A percentile compares a stretch with the other conserved stretches of the same genome.
Evolutionary conservation across 2,329 filamentous ascomycete species (phyloP).

Genomic region (Xylaria sp.): DNA sequence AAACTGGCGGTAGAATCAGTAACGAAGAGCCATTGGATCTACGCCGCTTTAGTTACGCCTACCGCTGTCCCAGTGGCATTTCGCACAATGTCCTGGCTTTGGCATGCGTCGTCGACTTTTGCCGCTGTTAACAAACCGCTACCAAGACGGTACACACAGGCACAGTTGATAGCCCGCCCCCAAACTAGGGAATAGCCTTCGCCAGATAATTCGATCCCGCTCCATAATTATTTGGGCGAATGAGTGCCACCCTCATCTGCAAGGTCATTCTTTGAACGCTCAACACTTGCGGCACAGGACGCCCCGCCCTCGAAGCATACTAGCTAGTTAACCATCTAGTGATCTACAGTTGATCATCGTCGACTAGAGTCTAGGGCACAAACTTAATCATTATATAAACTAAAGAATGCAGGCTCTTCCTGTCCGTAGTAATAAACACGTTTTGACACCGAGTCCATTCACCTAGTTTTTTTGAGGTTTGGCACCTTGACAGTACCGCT

Average conservation of each 20-base stretch:
- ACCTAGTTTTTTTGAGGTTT: constrained; percentile 1
- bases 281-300: constrained; percentile 3
- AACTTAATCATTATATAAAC: background rate
- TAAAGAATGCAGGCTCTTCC: background rate
- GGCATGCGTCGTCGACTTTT: constrained; percentile 21
- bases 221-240: constrained; percentile 14
- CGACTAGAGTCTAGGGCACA: background rate
- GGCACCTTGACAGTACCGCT: constrained; percentile 1
- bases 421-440: constrained; percentile 22
- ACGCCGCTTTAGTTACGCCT: constrained; percentile 12
- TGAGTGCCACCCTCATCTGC: constrained; percentile 7
- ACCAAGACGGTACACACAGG: background rate
- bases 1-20: constrained; percentile 15
- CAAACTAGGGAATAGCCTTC: constrained; percentile 21
- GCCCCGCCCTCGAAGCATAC: constrained; percentile 15
- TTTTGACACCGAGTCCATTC: constrained; percentile 1
- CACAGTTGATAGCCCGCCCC: constrained; percentile 6
- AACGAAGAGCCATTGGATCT: constrained; percentile 10
- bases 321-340: constrained; percentile 2
- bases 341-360: constrained; percentile 13
- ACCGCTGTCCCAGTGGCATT: constrained; percentile 22
- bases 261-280: constrained; percentile 10
- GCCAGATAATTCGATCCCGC: constrained; percentile 14
- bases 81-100: constrained; percentile 19
- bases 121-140: constrained; percentile 6